Base-by-base conservation (phyloP, 805 yeast genomes). In the Saturnispora kantuleensis region DNA sequence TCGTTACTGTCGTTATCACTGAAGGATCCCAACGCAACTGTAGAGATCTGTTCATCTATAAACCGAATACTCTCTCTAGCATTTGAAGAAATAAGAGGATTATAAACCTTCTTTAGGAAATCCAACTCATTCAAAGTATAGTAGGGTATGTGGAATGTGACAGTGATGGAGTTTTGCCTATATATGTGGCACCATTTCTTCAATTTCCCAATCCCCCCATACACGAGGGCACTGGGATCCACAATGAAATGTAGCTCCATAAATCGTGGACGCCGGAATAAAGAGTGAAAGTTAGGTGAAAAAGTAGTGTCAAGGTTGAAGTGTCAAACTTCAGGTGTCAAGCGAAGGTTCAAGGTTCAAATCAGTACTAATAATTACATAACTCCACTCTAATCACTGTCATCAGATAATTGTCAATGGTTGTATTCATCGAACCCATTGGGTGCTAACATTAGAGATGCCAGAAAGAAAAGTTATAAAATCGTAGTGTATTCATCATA, bases 361-460 rank as follows among this genome's bases (percentile, higher is more conserved):
- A 16, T 8, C 38, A 45, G 5, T 35, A 35, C 37, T n/a, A n/a
- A 35, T 5, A 16, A 45, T 35, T 35, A 35, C 37, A 12, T 16
- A 5, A 16, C 7, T n/a, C 26, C 9, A 21, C 16, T 21, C 33
- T 28, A 28, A 29, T 41, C 32, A 43, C 52, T 21, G 6, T 21
- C 26, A 65, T 79, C 84, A 77, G 84, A 76, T 73, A 67, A 57
- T 68, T 66, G 83, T 78, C 83, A 77, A 75, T 57, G 67, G 74
- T 77, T 80, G 78, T 73, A 82, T 73, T 82, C 89, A 82, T 79
- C 73, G 88, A 79, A 73, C 80, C 70, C 35, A 43, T 72, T 67
- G 78, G 39, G 53, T 53, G 69, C 88, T 82, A 81, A 80, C 84
- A 81, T 81, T 82, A 82, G 88, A 82, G 89, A 82, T 82, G 89